phyloP scores from a whole-genome alignment of 495 filamentous ascomycete genomes.

The Neurospora sublineolata region DNA sequence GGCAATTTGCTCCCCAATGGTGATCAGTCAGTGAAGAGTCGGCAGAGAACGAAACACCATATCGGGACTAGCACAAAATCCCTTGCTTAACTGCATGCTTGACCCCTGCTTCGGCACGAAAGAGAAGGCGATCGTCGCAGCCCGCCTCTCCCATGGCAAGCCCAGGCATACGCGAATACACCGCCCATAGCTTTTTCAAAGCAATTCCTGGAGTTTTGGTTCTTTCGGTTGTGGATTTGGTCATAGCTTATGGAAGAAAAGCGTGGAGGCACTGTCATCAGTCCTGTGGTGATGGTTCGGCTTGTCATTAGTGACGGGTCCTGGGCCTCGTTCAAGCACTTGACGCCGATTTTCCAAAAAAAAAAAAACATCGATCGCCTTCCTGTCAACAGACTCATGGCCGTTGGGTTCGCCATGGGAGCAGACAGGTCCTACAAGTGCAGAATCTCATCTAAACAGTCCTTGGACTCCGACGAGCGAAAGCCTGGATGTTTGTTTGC shows the following conservation, averaged over 20 bases:
- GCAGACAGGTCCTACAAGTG: not conserved
- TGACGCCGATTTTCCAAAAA: not conserved
- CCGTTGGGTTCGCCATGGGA: not conserved
- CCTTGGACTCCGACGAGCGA: not conserved
- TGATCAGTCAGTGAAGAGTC: not conserved
- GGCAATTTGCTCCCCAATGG: not conserved
- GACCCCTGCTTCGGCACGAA: not conserved
- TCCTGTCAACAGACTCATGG: not conserved
- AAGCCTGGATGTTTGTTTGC: not conserved
- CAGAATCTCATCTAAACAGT: not conserved
- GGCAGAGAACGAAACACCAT: not conserved
- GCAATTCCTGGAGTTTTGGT: not conserved
- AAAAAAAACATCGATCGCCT: not conserved
- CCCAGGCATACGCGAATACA: not conserved
- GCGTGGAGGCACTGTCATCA: not conserved
- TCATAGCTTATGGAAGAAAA: not conserved
- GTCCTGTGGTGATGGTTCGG: not conserved
- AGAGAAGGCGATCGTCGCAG: not conserved
- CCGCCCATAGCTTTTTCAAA: not conserved
- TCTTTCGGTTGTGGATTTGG: not conserved
- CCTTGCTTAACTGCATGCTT: not conserved
- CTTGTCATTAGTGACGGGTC: not conserved
- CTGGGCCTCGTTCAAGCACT: not conserved
- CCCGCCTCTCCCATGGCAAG: not conserved
- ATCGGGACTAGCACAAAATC: not conserved